phyloP scores from a whole-genome alignment of 2,329 filamentous ascomycete genomes.

The Macrophomina phaseolina region DNA sequence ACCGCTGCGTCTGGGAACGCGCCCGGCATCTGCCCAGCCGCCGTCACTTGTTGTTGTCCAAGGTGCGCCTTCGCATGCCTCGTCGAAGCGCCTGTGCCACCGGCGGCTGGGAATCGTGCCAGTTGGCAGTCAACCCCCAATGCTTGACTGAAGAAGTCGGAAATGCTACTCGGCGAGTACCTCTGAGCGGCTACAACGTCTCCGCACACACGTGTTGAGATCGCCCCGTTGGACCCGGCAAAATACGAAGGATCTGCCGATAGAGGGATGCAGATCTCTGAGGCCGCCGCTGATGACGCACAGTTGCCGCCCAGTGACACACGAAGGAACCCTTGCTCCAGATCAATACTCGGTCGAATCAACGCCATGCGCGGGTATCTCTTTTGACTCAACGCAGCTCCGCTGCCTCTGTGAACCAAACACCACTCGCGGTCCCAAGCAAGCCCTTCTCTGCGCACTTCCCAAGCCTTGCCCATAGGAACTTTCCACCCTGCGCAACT shows the following conservation, averaged over 20 bases:
- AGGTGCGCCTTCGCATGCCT: constrained; percentile 76
- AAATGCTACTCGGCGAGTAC: constrained; percentile 71
- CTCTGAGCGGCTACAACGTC: constrained; percentile 74
- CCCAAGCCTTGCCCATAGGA: constrained; percentile 70
- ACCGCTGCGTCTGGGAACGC: constrained; percentile 62
- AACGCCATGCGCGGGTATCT: constrained; percentile 86
- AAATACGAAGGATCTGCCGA: constrained; percentile 70
- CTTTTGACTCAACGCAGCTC: constrained; percentile 86
- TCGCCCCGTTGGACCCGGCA: constrained; percentile 39
- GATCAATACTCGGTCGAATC: constrained; percentile 75
- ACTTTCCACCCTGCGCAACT: constrained; percentile 84
- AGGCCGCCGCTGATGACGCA: constrained; percentile 37
- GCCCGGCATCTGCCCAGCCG: constrained; percentile 53
- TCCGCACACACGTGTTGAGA: constrained; percentile 75
- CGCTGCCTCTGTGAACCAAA: constrained; percentile 83
- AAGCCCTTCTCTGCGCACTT: constrained; percentile 79
- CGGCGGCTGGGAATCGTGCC: constrained; percentile 76
- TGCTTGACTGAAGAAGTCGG: constrained; percentile 76
- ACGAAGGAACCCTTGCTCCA: constrained; percentile 68
- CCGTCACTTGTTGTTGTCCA: constrained; percentile 52
- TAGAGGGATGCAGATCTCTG: constrained; percentile 59
- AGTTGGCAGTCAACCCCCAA: constrained; percentile 82
- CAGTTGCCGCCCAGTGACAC: constrained; percentile 59
- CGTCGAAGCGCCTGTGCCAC: constrained; percentile 58
- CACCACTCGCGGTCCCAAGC: constrained; percentile 98